These are phyloP conservation scores for Stephania cephalantha DNA, from an alignment of 164 flowering plant species.

Conservation along the genomic window DNA sequence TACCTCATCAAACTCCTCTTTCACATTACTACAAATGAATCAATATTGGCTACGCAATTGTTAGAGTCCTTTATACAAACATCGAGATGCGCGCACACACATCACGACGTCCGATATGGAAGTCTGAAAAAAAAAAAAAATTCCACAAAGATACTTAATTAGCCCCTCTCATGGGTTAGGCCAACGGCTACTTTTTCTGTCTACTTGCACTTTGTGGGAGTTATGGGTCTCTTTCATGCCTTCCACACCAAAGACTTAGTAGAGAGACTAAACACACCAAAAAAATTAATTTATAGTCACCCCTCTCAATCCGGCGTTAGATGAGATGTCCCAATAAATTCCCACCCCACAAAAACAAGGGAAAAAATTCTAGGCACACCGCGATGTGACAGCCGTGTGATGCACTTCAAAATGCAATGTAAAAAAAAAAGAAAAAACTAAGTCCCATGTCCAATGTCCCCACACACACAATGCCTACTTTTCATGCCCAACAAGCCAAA, in stretches of 20 bases:
- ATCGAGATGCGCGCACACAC: background rate
- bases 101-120: background rate
- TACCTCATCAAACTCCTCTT: too few relatives aligned
- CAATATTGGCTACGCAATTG: too few relatives aligned
- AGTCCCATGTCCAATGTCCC: too few relatives aligned
- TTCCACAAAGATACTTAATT: too few relatives aligned
- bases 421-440: too few relatives aligned
- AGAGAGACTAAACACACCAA: background rate
- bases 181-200: conserved; percentile 15
- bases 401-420: too few relatives aligned
- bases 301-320: conserved; percentile 20
- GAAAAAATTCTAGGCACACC: too few relatives aligned
- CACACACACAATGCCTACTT: background rate
- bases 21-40: too few relatives aligned
- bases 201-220: conserved; percentile 12
- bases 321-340: conserved; percentile 22
- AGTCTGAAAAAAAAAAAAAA: too few relatives aligned
- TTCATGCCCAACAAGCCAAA: conserved; percentile 2
- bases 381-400: too few relatives aligned
- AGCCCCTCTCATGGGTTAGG: conserved; percentile 12
- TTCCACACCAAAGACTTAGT: background rate
- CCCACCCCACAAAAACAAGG: background rate
- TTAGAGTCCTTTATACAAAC: too few relatives aligned
- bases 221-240: conserved; percentile 17
- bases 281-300: background rate